Percentiles rank a stretch among this genome's conserved stretches.
Conservation (phyloP, 345 rosid genomes). For the Melaleuca quinquenervia region DNA sequence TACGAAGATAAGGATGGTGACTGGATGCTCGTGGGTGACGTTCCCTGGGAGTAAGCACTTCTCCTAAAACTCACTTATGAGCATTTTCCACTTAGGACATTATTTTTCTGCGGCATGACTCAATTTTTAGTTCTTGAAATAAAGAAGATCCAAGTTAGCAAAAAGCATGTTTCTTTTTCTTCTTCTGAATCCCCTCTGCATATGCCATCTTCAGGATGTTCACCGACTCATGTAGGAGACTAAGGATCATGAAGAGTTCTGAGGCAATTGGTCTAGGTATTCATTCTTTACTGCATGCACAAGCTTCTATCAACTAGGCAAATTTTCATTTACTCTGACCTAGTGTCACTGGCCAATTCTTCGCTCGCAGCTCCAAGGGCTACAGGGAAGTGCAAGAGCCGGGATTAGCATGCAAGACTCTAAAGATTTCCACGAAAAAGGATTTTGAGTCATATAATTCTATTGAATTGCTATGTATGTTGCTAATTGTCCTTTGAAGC, state of each 20-base stretch:
- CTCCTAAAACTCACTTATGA: background rate
- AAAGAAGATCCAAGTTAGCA: background rate
- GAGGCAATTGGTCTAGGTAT: conserved; percentile 46
- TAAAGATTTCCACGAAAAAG: background rate
- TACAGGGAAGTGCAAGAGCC: conserved; percentile 36
- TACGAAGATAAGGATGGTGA: conserved; percentile 52
- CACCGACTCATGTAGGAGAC: conserved; percentile 30
- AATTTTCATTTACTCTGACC: background rate
- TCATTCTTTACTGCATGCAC: background rate
- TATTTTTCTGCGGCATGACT: background rate
- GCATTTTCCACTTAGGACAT: background rate
- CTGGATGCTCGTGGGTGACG: conserved; percentile 65
- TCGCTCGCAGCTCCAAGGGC: conserved; percentile 39
- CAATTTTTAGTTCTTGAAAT: background rate
- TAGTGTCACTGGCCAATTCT: background rate
- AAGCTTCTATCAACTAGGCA: background rate
- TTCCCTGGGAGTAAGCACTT: conserved; percentile 48
- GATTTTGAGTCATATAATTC: background rate
- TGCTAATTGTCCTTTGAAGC: background rate
- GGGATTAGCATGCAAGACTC: background rate
- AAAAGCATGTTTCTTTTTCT: background rate
- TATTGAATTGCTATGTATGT: background rate
- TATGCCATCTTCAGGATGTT: conserved; percentile 31
- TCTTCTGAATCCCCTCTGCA: background rate
- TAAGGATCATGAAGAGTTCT: conserved; percentile 39